Base-by-base conservation (phyloP, 805 yeast species). In the Saturnispora galanensis region DNA sequence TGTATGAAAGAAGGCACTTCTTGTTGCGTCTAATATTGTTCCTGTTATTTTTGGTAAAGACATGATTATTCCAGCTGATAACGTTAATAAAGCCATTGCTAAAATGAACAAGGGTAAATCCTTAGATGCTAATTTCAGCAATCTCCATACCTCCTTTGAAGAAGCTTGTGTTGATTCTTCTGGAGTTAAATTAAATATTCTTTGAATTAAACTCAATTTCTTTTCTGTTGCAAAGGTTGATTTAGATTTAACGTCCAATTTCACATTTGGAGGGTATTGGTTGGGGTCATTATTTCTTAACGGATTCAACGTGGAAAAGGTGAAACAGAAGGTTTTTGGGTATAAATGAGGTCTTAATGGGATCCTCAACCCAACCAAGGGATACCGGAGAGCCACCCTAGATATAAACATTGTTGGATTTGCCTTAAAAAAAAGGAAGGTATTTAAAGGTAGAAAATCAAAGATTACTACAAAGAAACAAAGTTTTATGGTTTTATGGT, bases 21-120 rank as follows among this genome's bases (percentile, higher is more conserved):
- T 68, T 1, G 76, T 64, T 5, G 76, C 70, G 55, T 76, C 81
- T 16, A 76, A 55, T 2, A 76, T 71, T 38, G 70, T 57, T 39
- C 81, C 81, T n/a, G 76, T 75, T 6, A 76, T 69, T 48, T 71
- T 74, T 2, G 81, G 81, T 45, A 74, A 62, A 4, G 71, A 58
- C 77, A 75, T 73, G 18, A 74, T 70, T 37, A 74, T 71, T 5
- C 64, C 55, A 31, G 77, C 76, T 17, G 78, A 70, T 5, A 70
- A 49, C 2, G 74, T 59, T 30, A 75, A 56, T n/a, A 75, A 57
- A 0, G 64, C 38, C 4, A 75, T 59, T 0, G 79, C 78, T 1
- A 65, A 44, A 0, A 63, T 47, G 38, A 75, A 63, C 10, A 75
- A 46, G 47, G 66, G 70, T 53, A 69, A 52, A 53, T 75, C 81